phyloP scores from a whole-genome alignment of 352 stramenopile species.

The Aphanomyces stellatus region DNA sequence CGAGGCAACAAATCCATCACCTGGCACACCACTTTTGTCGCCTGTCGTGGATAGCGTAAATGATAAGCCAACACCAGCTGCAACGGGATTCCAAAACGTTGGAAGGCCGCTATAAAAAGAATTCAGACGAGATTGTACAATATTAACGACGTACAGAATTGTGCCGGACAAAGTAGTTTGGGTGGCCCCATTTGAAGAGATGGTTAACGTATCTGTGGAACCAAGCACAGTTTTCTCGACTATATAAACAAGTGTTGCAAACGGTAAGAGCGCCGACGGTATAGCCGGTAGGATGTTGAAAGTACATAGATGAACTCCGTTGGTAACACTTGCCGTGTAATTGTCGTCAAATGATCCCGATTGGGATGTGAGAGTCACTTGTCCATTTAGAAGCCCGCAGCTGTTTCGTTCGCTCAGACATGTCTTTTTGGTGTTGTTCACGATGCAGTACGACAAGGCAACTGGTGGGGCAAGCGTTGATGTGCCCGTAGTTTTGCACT shows the following conservation, averaged over 20 bases:
- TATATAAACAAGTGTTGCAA: background rate
- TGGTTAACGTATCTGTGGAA: background rate
- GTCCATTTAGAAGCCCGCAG: background rate
- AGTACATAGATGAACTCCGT: background rate
- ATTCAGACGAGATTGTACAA: background rate
- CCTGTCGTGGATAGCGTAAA: background rate
- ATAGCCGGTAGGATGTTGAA: background rate
- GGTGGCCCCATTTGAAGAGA: background rate
- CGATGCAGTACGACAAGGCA: background rate
- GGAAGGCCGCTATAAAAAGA: background rate
- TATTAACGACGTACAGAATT: background rate
- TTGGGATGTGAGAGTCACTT: background rate
- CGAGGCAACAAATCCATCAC: conserved; percentile 6
- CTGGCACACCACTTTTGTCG: background rate
- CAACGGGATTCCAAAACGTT: background rate
- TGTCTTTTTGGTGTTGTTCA: background rate
- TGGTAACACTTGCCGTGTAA: background rate
- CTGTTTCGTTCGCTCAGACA: background rate
- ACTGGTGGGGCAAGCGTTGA: background rate
- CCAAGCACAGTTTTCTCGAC: background rate
- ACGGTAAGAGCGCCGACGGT: background rate
- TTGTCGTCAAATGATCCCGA: background rate
- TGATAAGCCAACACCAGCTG: background rate
- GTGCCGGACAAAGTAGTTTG: background rate
- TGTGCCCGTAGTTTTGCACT: background rate